Base-by-base conservation (phyloP, 805 yeast species). In the Teunomyces panamensis region DNA sequence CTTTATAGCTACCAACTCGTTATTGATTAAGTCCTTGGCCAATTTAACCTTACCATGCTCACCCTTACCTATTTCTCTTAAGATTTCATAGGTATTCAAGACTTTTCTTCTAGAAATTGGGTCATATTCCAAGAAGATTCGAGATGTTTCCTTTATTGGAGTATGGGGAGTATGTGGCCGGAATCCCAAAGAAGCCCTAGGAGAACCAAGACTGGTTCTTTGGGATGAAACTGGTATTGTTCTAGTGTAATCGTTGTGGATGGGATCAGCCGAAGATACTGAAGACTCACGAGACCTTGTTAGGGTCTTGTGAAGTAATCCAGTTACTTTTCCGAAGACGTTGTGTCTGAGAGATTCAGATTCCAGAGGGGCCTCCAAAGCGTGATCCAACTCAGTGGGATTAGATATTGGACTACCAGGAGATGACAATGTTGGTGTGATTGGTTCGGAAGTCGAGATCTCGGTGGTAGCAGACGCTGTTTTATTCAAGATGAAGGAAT, bases 41-140 rank as follows among this genome's bases (percentile, higher is more conserved):
- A 94, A 75, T 64, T 94, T 94, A 37, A 94, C 99, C 64, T 89
- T 92, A n/a, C 99, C 98, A 67, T 92, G 98, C 64, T 91, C 96
- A n/a, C 99, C 99, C 30, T 87, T 77, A 9, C 99, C 99, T 27
- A 94, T 74, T 68, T 91, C 97, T 24, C 79, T 75, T 28, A 90
- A 68, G 32, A 94, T 87, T 65, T 94, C 99, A 63, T 91, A 94
- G 0, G 95, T 83, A 67, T 94, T 94, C 51, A 94, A 74, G 30
- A 85, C 82, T 62, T 91, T 87, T 44, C 94, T 80, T 51, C 85
- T 83, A 1, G 85, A 82, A 4, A 86, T 78, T 0, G 98, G 97
- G 64, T 94, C 96, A 67, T 89, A 90, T 56, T 91, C 96, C 33
- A 92, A 77, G 30, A 77, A 80, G 11, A 94, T 88, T 49, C 79